These are phyloP conservation scores for Kluyveromyces sp. DNA, from an alignment of 1,139 yeast species.

Conservation along the genomic window DNA sequence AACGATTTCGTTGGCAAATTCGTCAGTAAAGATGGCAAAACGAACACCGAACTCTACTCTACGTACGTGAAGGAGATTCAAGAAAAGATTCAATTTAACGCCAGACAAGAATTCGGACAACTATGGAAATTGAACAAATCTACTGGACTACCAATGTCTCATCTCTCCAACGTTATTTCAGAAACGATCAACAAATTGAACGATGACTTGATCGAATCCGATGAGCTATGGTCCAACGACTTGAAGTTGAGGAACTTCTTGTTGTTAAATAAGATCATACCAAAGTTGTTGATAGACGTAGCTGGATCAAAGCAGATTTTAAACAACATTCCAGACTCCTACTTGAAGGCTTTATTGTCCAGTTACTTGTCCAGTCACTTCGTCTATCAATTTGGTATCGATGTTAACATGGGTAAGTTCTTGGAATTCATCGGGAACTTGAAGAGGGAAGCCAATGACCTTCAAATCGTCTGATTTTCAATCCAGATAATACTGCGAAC, in stretches of 20 bases:
- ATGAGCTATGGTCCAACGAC: constrained; percentile 83
- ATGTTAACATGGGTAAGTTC: constrained; percentile 35
- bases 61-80: constrained; percentile 82
- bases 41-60: constrained; percentile 67
- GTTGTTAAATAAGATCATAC: constrained; percentile 64
- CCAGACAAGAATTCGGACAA: constrained; percentile 76
- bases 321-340: constrained; percentile 77
- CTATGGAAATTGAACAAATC: constrained; percentile 70
- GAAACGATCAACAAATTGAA: constrained; percentile 81
- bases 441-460: constrained; percentile 26
- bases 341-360: constrained; percentile 84
- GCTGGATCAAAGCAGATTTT: constrained; percentile 74
- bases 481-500: too few relatives aligned
- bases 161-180: constrained; percentile 78
- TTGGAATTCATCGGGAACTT: constrained; percentile 31
- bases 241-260: constrained; percentile 68
- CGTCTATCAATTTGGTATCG: constrained; percentile 81
- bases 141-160: constrained; percentile 67
- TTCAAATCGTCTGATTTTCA: constrained; percentile 5
- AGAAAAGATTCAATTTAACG: constrained; percentile 64
- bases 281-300: constrained; percentile 59
- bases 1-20: constrained; percentile 59
- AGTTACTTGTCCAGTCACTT: constrained; percentile 83
- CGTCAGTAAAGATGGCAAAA: constrained; percentile 35
- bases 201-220: constrained; percentile 78